Evolutionary conservation across 2,329 filamentous ascomycete genomes (phyloP), one percentile per base, ranked within the genome.

Genomic region (Aureobasidium namibiae): DNA sequence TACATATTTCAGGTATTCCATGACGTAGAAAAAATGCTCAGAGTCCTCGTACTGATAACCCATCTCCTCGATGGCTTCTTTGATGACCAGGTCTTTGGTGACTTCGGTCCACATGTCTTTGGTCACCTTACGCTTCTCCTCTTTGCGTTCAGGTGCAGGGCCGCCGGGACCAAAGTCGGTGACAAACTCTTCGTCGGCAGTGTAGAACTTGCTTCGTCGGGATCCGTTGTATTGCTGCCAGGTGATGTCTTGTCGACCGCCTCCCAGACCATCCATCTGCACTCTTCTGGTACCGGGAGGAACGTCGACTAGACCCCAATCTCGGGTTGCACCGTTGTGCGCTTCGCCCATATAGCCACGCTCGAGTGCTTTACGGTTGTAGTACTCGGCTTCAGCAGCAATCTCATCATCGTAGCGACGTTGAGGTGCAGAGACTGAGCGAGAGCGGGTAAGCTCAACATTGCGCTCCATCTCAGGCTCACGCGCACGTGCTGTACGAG

Each of bases 11-110:
- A 99, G 80, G 72, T 95, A 96, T 63, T 92, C 85, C 78, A 96
- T 92, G 46, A 97, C 84, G 73, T 96, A 97, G 74, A 89, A 97
- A 74, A 90, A 95, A 63, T 82, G 83, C 57, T 90, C 87, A 0
- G 90, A 94, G 78, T 97, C 92, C 70, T 96, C 90, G 69, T 86
- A 97, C 61, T 89, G 85, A 73, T 96, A 97, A 2, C 90, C 90
- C 69, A 86, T 76, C 67, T 87, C 80, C 65, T 95, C 87, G 64
- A 97, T 89, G 18, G 94, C 94, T 70, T 96, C 91, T 56, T 87
- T 85, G 61, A 87, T 80, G 16, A 97, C 90, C 36, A 97, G 75
- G 65, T 96, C 92, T 75, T 95, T 96, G 46, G 92, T 95, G 66
- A 99, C 90, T 74, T 97, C 94, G 0, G 94, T 99, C 92, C 92